phyloP scores from a whole-genome alignment of 129 eudicot species.

The carrot (Daucus carota) region DNA sequence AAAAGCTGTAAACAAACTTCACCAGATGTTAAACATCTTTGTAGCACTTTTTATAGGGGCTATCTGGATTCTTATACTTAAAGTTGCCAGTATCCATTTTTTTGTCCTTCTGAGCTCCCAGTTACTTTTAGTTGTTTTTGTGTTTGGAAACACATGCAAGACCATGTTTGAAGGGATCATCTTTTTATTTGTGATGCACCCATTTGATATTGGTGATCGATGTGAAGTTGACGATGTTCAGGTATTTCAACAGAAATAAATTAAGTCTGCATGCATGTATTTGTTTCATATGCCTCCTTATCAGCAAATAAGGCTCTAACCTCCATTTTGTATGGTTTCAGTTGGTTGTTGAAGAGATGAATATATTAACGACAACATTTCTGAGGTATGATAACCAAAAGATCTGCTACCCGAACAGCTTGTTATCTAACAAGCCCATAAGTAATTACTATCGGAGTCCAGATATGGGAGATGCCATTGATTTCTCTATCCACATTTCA shows the following conservation, averaged over 20 bases:
- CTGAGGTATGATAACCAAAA: constrained; percentile 39
- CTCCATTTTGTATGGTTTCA: no score
- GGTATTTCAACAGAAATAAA: neutral
- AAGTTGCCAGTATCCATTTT: constrained; percentile 28
- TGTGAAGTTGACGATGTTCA: constrained; percentile 36
- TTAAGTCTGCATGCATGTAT: neutral
- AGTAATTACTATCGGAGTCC: constrained; percentile 51
- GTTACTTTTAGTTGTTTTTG: constrained; percentile 29
- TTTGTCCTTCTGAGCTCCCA: constrained; percentile 33
- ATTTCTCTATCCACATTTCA: constrained; percentile 37
- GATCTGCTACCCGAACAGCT: constrained; percentile 29
- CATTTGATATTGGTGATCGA: constrained; percentile 44
- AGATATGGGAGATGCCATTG: constrained; percentile 43
- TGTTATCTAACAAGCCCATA: constrained; percentile 27
- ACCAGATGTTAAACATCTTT: constrained; percentile 33
- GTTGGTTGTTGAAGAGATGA: constrained; percentile 42
- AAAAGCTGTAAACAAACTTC: constrained; percentile 36
- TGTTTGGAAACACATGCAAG: constrained; percentile 37
- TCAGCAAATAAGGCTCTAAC: no score
- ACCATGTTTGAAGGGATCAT: constrained; percentile 34
- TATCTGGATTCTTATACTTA: constrained; percentile 31
- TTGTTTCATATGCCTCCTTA: neutral
- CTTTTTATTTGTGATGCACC: constrained; percentile 39
- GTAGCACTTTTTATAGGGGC: constrained; percentile 20
- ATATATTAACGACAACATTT: constrained; percentile 38